Percentiles rank a stretch among this genome's conserved stretches.
Conservation (phyloP, 148 eudicot species). For the Selenicereus undatus region DNA sequence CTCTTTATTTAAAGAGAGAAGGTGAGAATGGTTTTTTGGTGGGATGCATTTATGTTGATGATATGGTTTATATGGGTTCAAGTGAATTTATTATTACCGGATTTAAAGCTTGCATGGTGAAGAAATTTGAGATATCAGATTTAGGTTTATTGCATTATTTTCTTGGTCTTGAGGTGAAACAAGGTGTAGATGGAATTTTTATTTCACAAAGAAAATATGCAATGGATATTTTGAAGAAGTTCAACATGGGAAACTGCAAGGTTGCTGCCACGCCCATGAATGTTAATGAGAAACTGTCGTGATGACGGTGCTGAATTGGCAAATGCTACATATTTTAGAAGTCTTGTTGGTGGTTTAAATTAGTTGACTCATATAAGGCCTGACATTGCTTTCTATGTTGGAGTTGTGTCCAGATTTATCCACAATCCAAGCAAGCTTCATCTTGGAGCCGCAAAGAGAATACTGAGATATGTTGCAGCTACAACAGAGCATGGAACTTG, state of each 20-base stretch:
- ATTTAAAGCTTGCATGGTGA: too few species aligned
- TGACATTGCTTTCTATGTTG: slow-evolving; percentile 5
- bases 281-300: background rate
- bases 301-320: background rate
- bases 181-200: background rate
- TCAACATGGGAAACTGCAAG: background rate
- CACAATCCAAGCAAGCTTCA: background rate
- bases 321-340: background rate
- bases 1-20: too few species aligned
- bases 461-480: too few species aligned
- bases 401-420: background rate
- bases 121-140: too few species aligned
- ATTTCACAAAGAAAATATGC: background rate
- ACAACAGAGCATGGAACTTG: slow-evolving; percentile 11
- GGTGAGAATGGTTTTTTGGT: too few species aligned
- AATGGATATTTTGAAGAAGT: background rate
- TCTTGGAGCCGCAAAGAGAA: too few species aligned
- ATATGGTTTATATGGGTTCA: background rate
- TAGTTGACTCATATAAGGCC: background rate
- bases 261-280: background rate
- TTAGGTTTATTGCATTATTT: background rate
- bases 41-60: too few species aligned
- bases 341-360: background rate
- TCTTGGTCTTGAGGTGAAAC: slow-evolving; percentile 1
- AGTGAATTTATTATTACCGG: too few species aligned